Conservation (phyloP, 2,329 filamentous ascomycete genomes). For the Aspergillus texensis region DNA sequence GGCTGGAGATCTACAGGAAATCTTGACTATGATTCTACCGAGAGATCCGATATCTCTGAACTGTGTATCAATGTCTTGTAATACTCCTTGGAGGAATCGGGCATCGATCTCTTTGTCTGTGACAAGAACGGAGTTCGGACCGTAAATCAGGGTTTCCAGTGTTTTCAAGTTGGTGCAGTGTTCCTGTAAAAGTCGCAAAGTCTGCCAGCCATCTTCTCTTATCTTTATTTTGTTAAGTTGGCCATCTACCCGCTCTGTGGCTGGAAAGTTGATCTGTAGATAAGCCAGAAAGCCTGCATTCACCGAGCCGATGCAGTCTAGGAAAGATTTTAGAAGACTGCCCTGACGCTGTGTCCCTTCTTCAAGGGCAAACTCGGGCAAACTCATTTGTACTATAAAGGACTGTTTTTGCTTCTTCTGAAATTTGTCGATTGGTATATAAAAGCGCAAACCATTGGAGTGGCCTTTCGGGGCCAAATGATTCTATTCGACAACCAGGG, state of each 20-base stretch:
- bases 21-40: conserved; percentile 4
- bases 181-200: conserved; percentile 1
- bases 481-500: conserved; percentile 3
- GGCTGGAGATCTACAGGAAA: neutral
- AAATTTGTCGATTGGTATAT: conserved; percentile 13
- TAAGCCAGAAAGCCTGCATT: conserved; percentile 7
- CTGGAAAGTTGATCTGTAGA: conserved; percentile 10
- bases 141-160: conserved; percentile 8
- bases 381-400: conserved; percentile 11
- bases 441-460: conserved; percentile 7
- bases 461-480: conserved; percentile 11
- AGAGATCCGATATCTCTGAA: conserved; percentile 4
- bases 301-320: conserved; percentile 6
- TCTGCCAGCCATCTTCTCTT: conserved; percentile 5
- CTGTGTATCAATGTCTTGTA: neutral
- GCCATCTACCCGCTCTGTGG: neutral
- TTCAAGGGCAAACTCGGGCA: conserved; percentile 6
- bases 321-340: conserved; percentile 6
- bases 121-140: neutral
- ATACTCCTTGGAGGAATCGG: neutral
- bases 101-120: neutral
- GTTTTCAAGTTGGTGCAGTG: conserved; percentile 1
- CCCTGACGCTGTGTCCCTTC: neutral
- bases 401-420: neutral
- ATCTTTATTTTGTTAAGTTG: neutral